A percentile compares a stretch with the other conserved stretches of the same genome.
Conservation (phyloP, 2,329 filamentous ascomycete species). For the Tolypocladium pustulatum region DNA sequence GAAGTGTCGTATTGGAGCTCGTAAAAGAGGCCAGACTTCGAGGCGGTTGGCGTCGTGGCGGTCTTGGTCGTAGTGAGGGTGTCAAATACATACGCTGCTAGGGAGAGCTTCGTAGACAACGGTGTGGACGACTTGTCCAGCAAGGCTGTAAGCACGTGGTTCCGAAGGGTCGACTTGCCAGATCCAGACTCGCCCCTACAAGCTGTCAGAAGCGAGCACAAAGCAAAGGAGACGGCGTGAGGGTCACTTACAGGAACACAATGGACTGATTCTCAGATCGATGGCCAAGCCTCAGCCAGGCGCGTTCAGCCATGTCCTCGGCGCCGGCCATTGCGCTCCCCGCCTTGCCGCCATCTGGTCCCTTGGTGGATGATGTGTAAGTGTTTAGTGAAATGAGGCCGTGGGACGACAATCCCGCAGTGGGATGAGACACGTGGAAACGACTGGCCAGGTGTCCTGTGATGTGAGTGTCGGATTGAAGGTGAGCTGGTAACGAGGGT, state of each 20-base stretch:
- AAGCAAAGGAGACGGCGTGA: neutral
- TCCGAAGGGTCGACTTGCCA: constrained; percentile 89
- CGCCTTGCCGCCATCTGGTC: constrained; percentile 81
- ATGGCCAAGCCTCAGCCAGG: constrained; percentile 75
- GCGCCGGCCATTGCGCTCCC: constrained; percentile 88
- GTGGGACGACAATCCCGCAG: constrained; percentile 81
- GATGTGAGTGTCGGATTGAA: constrained; percentile 67
- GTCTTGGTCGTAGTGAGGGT: constrained; percentile 95
- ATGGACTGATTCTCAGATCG: constrained; percentile 89
- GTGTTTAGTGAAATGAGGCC: constrained; percentile 90
- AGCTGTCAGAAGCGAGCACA: neutral
- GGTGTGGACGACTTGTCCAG: constrained; percentile 87
- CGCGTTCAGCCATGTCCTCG: constrained; percentile 80
- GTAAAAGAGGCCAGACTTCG: constrained; percentile 89
- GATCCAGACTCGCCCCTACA: constrained; percentile 85
- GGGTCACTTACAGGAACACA: constrained; percentile 67
- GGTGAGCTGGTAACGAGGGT: constrained; percentile 75
- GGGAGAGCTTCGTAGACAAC: constrained; percentile 82
- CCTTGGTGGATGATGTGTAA: constrained; percentile 80
- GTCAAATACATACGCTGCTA: constrained; percentile 92
- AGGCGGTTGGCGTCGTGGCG: constrained; percentile 87
- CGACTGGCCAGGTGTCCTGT: constrained; percentile 77
- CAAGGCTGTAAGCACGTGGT: constrained; percentile 76
- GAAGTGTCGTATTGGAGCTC: constrained; percentile 95
- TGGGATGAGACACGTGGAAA: constrained; percentile 85